Evolutionary conservation across 805 yeast species (phyloP), one percentile per base, ranked within the genome.

Genomic region (Pichia cephalocereana): DNA sequence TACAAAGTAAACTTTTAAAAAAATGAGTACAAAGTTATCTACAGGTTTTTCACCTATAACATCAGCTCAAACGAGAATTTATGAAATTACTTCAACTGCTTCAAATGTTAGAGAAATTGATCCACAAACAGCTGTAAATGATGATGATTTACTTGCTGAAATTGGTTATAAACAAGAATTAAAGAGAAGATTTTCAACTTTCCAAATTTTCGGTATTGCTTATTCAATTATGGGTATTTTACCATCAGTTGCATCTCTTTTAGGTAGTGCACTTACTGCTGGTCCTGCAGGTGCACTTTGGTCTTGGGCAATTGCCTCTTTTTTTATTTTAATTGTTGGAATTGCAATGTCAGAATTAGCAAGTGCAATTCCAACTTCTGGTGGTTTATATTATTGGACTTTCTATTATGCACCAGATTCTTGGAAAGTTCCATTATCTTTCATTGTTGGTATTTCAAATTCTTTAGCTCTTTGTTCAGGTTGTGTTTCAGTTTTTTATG

Each of bases 311-410:
- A 31, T 52, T 27, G 48, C 52, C 1, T 52, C 54, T 1, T n/a
- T 67, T 10, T 77, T 79, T 49, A 78, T 82, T 47, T 60, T 80
- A 50, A 59, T 69, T 9, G 72, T 78, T 34, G 88, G 86, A 17
- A 48, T 75, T 14, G 68, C 81, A 17, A 76, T 83, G 80, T 70
- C 85, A 1, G 82, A 80, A 54, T 63, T 81, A 53, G 85, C 83
- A 1, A 73, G 81, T 40, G 74, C 86, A 2, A 73, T 79, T 53
- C 88, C 90, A 28, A 82, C 88, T 0, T 75, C 83, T n/a, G 88
- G 89, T 43, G 89, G 89, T 6, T 66, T 83, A 36, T 83, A 80
- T 59, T 78, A 75, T 61, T 79, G 83, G 79, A 77, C 85, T 0
- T 79, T 74, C 62, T 74, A 77, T 58, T 82, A 78, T 57, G 77